Evolutionary conservation across 208 protist genomes (phyloP), one percentile per base, ranked within the genome.

Genomic region (Trypanosoma theileri): DNA sequence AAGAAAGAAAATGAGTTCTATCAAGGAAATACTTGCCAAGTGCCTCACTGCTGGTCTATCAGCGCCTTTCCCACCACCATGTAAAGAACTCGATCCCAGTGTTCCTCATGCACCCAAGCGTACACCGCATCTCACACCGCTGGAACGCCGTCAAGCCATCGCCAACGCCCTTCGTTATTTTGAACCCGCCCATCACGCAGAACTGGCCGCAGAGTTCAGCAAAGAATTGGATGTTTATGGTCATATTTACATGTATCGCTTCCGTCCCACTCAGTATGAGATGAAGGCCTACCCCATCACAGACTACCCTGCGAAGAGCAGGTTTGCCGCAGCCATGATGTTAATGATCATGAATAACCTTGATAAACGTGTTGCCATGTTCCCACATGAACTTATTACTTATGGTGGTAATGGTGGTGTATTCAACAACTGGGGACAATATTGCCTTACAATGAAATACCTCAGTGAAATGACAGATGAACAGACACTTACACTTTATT

Each of bases 291-390:
- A 75, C 48, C 46, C 53, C 40, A 54, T 73, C 22, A 9, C 16
- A 1, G 64, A 78, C 59, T 78, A 82, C 40, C 61, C 62, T 8
- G 26, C 52, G 8, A 69, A 81, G 59, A 84, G 70, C 59, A 24
- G 61, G 28, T 73, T 82, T 19, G 91, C 91, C 16, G 82, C 82
- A 28, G 69, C 85, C 3, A 93, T 97, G 31, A 95, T 97, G 87
- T 22, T 92, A 44, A 97, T 97, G 92, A 97, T 97, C 56, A 80
- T 84, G 75, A 97, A 97, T 62, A 97, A 97, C 74, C 71, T 97
- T 40, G 92, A 97, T 65, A 42, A 19, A 1, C 48, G 52, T 66
- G 86, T 97, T 14, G 92, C 92, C 16, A 88, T 95, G 84, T 97
- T 86, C 62, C 92, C 92, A 17, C 79, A 97, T 42, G 92, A 97